These are phyloP conservation scores for Nitzschia sp. DNA, from an alignment of 108 stramenopile species.

Conservation along the genomic window DNA sequence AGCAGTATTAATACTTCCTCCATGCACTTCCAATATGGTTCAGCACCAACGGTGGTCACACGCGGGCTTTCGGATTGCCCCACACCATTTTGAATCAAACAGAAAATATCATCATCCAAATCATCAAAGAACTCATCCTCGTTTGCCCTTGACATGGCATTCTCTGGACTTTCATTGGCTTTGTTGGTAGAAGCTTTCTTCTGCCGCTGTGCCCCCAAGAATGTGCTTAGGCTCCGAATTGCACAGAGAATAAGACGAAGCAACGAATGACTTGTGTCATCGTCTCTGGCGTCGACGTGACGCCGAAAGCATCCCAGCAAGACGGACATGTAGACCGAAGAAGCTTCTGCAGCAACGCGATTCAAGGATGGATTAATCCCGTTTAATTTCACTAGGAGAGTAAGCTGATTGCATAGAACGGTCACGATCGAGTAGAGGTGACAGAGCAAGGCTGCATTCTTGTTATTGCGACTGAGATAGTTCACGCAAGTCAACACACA, in stretches of 20 bases:
- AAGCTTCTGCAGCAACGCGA: not conserved
- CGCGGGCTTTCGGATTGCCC: not conserved
- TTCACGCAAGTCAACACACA: slow-evolving; percentile 30
- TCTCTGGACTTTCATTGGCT: not conserved
- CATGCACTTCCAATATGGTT: slow-evolving; percentile 11
- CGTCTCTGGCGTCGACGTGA: not conserved
- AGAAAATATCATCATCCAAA: not conserved
- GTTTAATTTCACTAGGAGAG: not conserved
- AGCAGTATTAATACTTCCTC: slow-evolving; percentile 7
- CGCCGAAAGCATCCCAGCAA: slow-evolving; percentile 11
- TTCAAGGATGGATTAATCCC: not conserved
- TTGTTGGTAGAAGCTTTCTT: not conserved
- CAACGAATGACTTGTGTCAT: not conserved
- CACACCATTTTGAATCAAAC: not conserved
- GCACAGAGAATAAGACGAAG: slow-evolving; percentile 13
- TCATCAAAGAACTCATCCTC: not conserved
- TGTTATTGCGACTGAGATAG: slow-evolving; percentile 12
- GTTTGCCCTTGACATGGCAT: not conserved
- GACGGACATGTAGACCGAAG: slow-evolving; percentile 6
- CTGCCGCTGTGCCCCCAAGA: not conserved
- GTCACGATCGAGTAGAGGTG: slow-evolving; percentile 21
- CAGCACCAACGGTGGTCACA: not conserved
- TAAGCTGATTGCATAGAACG: slow-evolving; percentile 15
- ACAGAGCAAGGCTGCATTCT: not conserved
- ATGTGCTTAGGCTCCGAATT: slow-evolving; percentile 8